Base-by-base conservation (phyloP, 371 early-diverging fungal genomes). In the Mortierella sp. region DNA sequence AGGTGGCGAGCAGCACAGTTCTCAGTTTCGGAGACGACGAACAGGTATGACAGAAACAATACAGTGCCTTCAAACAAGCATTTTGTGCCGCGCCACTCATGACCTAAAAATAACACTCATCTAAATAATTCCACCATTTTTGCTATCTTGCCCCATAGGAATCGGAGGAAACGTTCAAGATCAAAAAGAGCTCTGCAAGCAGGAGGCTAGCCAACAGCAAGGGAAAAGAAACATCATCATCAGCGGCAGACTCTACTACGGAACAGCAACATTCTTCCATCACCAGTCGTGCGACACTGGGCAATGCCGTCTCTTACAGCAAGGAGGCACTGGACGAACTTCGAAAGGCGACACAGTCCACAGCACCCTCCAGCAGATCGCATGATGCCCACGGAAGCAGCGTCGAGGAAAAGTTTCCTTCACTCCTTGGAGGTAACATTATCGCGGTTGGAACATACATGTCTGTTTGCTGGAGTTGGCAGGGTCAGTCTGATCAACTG, bases 21-120 rank as follows among this genome's bases (percentile, higher is more conserved):
- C 68, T 83, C 44, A 83, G 84, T 39, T 83, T 83, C 48, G 84
- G 84, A 2, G 84, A 79, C 37, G 84, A 83, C 1, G 84, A 83
- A n/a, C 71, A 74, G 74, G 83, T 68, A 83, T 6, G 40, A 3
- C 47, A 44, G 13, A 53, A n/a, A n/a, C n/a, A n/a, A n/a, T 24
- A 53, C 66, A 50, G 7, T n/a, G 9, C n/a, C 19, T 61, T 13
- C 61, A 9, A 11, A 37, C 26, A 11, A 2, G 19, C 31, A 14
- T 26, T 34, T 34, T 34, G 31, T 29, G n/a, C 34, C 34, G 26
- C 37, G 45, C 45, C 26, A 45, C 31, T 34, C n/a, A 47, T n/a
- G n/a, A n/a, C n/a, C n/a, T n/a, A n/a, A n/a, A n/a, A 2, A 45
- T 31, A 29, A 70, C 48, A 19, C 41, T 19, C 7, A 61, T 16